A percentile compares a stretch with the other conserved stretches of the same genome.
Evolutionary conservation across 1,139 yeast genomes (phyloP).

Genomic region (Suhomyces yuchorum): DNA sequence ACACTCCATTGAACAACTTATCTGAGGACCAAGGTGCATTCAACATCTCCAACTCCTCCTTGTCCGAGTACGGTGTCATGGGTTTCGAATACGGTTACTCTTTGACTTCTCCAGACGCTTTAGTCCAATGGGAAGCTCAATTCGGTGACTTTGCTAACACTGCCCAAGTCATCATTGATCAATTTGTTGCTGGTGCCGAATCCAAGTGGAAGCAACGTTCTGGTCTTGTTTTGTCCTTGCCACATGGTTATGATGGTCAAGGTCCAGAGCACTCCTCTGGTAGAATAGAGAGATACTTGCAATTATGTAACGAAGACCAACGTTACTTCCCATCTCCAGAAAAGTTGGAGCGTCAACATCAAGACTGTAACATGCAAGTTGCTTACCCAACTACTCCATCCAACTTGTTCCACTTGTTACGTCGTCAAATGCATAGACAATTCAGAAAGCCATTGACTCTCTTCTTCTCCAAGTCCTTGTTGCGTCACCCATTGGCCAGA

Average conservation of each 20-base stretch:
- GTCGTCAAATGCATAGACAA: slow-evolving; percentile 99
- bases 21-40: slow-evolving; percentile 84
- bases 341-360: slow-evolving; percentile 95
- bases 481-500: slow-evolving; percentile 98
- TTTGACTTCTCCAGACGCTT: slow-evolving; percentile 93
- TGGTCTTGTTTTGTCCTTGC: slow-evolving; percentile 91
- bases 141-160: slow-evolving; percentile 99
- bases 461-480: slow-evolving; percentile 89
- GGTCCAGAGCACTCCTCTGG: slow-evolving; percentile 99
- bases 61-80: slow-evolving; percentile 98
- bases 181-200: slow-evolving; percentile 96
- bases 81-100: slow-evolving; percentile 99
- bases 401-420: slow-evolving; percentile 90
- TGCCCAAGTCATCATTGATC: slow-evolving; percentile 97
- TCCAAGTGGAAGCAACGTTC: slow-evolving; percentile 99
- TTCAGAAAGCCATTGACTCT: slow-evolving; percentile 93
- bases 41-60: slow-evolving; percentile 90
- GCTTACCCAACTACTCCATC: slow-evolving; percentile 99
- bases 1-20: slow-evolving; percentile 82
- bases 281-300: slow-evolving; percentile 95
- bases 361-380: slow-evolving; percentile 97
- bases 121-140: slow-evolving; percentile 99
- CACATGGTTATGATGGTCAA: slow-evolving; percentile 99
- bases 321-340: slow-evolving; percentile 89
- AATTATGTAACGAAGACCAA: slow-evolving; percentile 94